phyloP scores from a whole-genome alignment of 2,329 filamentous ascomycete species.

The Paracoccidioides lutzii region DNA sequence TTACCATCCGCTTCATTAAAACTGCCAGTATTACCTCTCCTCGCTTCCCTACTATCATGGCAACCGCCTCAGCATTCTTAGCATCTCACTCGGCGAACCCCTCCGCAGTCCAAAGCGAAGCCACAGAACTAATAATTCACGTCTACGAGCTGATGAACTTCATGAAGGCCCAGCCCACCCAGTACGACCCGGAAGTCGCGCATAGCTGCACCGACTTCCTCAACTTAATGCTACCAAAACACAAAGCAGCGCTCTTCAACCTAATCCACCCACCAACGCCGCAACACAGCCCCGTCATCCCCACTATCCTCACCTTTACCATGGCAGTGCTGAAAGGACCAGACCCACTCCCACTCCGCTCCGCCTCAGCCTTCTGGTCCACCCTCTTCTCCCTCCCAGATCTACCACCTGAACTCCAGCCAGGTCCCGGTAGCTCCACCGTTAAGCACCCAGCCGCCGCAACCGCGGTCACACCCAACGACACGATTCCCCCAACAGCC shows the following conservation, averaged over 20 bases:
- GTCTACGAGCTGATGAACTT: conserved; percentile 27
- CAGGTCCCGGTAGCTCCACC: conserved; percentile 1
- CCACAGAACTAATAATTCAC: conserved; percentile 25
- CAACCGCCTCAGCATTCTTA: conserved; percentile 34
- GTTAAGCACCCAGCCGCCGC: conserved; percentile 5
- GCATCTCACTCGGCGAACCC: conserved; percentile 29
- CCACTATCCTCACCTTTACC: conserved; percentile 28
- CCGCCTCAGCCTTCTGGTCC: conserved; percentile 34
- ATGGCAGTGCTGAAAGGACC: conserved; percentile 28
- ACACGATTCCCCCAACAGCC: conserved; percentile 8
- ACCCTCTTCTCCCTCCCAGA: conserved; percentile 24
- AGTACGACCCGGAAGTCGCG: conserved; percentile 30
- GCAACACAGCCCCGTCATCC: conserved; percentile 19
- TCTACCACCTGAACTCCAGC: conserved; percentile 7
- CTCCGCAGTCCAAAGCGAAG: conserved; percentile 22
- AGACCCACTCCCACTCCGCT: conserved; percentile 36
- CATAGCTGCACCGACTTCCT: conserved; percentile 36
- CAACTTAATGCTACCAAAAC: conserved; percentile 30
- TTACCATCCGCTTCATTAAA: conserved; percentile 31
- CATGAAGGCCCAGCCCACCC: conserved; percentile 23
- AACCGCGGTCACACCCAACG: conserved; percentile 10
- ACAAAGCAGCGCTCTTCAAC: conserved; percentile 26
- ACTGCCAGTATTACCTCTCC: conserved; percentile 20
- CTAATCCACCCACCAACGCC: conserved; percentile 14
- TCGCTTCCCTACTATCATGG: conserved; percentile 26